A percentile compares a stretch with the other conserved stretches of the same genome.
These are phyloP conservation scores for Priceomyces haplophilus DNA, from an alignment of 805 yeast species.

Conservation along the genomic window DNA sequence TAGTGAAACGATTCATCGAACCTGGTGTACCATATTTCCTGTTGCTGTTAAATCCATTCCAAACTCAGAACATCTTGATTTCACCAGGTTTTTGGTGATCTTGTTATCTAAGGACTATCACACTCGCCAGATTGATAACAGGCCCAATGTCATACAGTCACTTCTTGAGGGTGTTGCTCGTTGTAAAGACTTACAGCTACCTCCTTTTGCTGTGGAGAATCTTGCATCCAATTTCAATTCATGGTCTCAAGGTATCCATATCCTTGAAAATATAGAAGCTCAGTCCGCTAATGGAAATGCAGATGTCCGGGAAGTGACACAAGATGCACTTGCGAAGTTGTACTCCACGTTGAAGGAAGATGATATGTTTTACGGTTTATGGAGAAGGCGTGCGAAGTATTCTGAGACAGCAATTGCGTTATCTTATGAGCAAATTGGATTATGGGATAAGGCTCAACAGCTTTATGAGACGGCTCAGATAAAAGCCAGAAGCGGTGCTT, in stretches of 20 bases:
- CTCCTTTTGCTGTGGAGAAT: constrained; percentile 91
- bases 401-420: constrained; percentile 89
- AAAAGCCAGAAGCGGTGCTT: constrained; percentile 89
- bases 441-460: constrained; percentile 93
- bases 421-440: constrained; percentile 90
- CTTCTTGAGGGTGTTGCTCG: constrained; percentile 78
- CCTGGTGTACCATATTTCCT: constrained; percentile 87
- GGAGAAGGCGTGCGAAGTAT: constrained; percentile 96
- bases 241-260: constrained; percentile 84
- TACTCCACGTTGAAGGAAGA: constrained; percentile 88
- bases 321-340: constrained; percentile 87
- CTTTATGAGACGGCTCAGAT: constrained; percentile 95
- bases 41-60: constrained; percentile 72
- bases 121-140: constrained; percentile 78
- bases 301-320: constrained; percentile 76
- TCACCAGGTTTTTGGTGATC: constrained; percentile 75
- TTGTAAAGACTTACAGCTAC: constrained; percentile 72
- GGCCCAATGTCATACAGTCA: constrained; percentile 85
- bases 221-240: constrained; percentile 83
- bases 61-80: constrained; percentile 75
- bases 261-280: constrained; percentile 68
- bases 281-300: constrained; percentile 62
- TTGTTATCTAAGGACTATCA: constrained; percentile 89
- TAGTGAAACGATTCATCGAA: constrained; percentile 69
- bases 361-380: constrained; percentile 94